A percentile compares a stretch with the other conserved stretches of the same genome.
Evolutionary conservation across 345 rosid species (phyloP).

Genomic region (Boechera retrofracta): DNA sequence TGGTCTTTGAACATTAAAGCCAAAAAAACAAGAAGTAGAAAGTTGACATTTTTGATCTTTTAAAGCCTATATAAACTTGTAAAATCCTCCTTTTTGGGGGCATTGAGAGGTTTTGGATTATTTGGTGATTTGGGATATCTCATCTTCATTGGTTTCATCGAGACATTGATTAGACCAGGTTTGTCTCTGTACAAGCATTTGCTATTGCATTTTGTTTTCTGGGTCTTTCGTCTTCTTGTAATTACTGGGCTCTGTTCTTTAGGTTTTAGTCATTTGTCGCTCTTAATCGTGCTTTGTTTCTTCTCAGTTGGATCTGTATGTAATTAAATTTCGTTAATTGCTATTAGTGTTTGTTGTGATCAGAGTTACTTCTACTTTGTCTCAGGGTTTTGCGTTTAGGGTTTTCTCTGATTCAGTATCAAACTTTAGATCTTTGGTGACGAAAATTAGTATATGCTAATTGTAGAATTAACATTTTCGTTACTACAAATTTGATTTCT

Average conservation of each 20-base stretch:
- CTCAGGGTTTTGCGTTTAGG: not conserved
- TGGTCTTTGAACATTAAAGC: not conserved
- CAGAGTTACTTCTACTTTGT: not conserved
- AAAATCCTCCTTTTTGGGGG: not conserved
- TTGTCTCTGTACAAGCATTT: not conserved
- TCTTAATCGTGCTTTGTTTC: conserved; percentile 8
- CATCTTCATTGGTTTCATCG: conserved; percentile 11
- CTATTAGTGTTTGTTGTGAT: conserved; percentile 16
- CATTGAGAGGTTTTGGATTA: not conserved
- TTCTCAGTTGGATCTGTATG: not conserved
- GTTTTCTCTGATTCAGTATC: not conserved
- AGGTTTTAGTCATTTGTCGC: not conserved
- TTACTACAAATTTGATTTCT: not conserved
- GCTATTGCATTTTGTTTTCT: conserved; percentile 8
- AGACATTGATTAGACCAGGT: conserved; percentile 29
- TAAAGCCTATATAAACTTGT: not conserved
- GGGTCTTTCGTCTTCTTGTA: not conserved
- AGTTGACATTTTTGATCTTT: not conserved
- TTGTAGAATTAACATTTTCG: not conserved
- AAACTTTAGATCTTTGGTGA: conserved; percentile 8
- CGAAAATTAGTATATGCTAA: not conserved
- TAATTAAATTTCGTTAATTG: not conserved
- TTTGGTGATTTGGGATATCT: not conserved
- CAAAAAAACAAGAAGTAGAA: not conserved
- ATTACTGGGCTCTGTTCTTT: not conserved